phyloP scores from a whole-genome alignment of 495 filamentous ascomycete species.

The Clavariopsis aquatica region DNA sequence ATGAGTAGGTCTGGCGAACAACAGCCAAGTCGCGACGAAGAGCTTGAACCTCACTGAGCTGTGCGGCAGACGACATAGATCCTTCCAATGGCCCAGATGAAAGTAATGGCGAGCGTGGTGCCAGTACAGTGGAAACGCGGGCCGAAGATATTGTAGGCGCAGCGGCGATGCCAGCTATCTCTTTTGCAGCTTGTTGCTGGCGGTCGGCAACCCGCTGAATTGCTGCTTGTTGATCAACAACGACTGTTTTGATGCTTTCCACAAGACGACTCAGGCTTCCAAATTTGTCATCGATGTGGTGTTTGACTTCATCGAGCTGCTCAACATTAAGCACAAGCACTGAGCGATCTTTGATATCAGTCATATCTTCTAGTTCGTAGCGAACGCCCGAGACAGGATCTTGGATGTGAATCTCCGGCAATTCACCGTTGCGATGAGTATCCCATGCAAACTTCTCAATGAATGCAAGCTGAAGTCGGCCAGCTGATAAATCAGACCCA shows the following conservation, averaged over 20 bases:
- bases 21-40: conserved; percentile 90
- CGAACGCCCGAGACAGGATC: conserved; percentile 92
- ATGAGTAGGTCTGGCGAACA: conserved; percentile 87
- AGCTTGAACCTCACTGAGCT: conserved; percentile 74
- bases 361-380: conserved; percentile 91
- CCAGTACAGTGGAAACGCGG: conserved; percentile 26
- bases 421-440: conserved; percentile 89
- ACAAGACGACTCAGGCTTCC: conserved; percentile 77
- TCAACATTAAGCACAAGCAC: conserved; percentile 94
- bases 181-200: conserved; percentile 87
- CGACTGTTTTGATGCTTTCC: conserved; percentile 72
- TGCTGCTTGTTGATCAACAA: conserved; percentile 75
- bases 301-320: conserved; percentile 92
- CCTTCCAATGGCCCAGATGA: conserved; percentile 12
- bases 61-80: conserved; percentile 43
- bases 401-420: conserved; percentile 97
- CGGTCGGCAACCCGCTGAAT: conserved; percentile 88
- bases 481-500: conserved; percentile 80
- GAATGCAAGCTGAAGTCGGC: conserved; percentile 90
- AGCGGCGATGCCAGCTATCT: conserved; percentile 79
- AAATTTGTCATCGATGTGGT: conserved; percentile 90
- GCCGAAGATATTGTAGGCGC: conserved; percentile 55
- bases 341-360: conserved; percentile 92
- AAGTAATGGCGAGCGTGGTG: conserved; percentile 22
- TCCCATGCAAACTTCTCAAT: conserved; percentile 99